Base-by-base conservation (phyloP, 192 early-diverging fungal genomes). In the Coemansia sp. region DNA sequence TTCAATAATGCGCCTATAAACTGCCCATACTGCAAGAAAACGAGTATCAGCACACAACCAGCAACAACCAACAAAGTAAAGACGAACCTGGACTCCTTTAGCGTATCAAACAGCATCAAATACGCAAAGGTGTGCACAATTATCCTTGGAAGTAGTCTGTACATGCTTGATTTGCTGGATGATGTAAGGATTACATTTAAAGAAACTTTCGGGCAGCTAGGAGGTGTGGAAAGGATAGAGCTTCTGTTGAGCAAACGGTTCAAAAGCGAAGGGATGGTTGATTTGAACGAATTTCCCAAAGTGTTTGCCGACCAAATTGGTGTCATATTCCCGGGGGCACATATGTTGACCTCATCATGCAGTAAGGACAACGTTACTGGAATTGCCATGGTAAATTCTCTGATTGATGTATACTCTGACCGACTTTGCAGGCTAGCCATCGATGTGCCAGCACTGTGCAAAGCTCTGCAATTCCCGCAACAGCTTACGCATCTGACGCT, bases 381-480 rank as follows among this genome's bases (percentile, higher is more conserved):
- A 11, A 57, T 57, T 30, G 55, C 55, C 9, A 57, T 57, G 33
- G 30, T 57, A 14, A 57, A 57, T 23, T 26, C 55, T 6, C 15
- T 57, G 30, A 26, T 57, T 4, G 55, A 57, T 16, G 24, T 35
- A 5, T 57, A 57, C 34, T 57, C 26, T 6, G 33, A 57, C 33
- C 8, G 55, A 30, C 55, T 57, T 9, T 34, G 26, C 33, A 57
- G 33, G 9, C 24, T 57, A 5, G 21, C 33, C 6, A 23, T 57
- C 14, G 55, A 57, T 57, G 33, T 57, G 26, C 55, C 55, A 33
- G 21, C 33, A 35, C 55, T 57, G 11, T 57, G 55, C 33, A 57
- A 26, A 12, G 15, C 55, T 21, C 15, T 35, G 1, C 14, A 23
- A 15, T 57, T 57, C 11, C 21, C 55, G 3, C 55, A 16, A 34